Conservation (phyloP, 148 eudicot species). For the Salicornia ramosissima region DNA sequence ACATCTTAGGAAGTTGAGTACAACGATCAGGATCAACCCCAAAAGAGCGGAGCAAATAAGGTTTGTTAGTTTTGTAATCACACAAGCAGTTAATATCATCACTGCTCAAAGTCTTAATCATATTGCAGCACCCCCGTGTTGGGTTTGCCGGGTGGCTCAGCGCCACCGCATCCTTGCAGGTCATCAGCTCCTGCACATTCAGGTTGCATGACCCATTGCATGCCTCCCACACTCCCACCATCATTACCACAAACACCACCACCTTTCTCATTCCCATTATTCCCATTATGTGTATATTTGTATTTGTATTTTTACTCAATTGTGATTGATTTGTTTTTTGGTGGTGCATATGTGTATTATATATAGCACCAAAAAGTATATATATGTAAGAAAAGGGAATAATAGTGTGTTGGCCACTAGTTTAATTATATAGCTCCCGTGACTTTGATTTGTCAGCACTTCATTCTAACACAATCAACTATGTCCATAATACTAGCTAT, state of each 20-base stretch:
- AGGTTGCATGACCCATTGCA: conserved; percentile 40
- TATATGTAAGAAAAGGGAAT: no score
- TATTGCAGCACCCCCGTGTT: conserved; percentile 34
- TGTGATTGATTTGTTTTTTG: no score
- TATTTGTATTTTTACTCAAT: no score
- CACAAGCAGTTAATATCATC: conserved; percentile 51
- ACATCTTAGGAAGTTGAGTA: conserved; percentile 40
- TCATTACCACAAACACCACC: conserved; percentile 21
- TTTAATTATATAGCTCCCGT: no score
- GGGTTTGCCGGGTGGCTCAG: conserved; percentile 32
- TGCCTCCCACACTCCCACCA: conserved; percentile 19
- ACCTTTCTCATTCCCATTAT: conserved; percentile 11
- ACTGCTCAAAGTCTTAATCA: conserved; percentile 18
- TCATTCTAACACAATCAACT: no score
- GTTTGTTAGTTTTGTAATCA: conserved; percentile 26
- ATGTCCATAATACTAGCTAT: no score
- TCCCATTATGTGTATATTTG: no score
- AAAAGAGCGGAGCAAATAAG: conserved; percentile 26
- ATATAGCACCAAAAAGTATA: no score
- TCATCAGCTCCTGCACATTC: conserved; percentile 19
- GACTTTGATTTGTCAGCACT: no score
- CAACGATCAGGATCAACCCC: conserved; percentile 51
- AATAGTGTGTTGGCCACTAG: no score
- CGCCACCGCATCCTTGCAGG: conserved; percentile 38
- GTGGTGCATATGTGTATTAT: no score